Evolutionary conservation across 352 stramenopile species (phyloP), one percentile per base, ranked within the genome.

Genomic region (Globisporangium heterothallicum): DNA sequence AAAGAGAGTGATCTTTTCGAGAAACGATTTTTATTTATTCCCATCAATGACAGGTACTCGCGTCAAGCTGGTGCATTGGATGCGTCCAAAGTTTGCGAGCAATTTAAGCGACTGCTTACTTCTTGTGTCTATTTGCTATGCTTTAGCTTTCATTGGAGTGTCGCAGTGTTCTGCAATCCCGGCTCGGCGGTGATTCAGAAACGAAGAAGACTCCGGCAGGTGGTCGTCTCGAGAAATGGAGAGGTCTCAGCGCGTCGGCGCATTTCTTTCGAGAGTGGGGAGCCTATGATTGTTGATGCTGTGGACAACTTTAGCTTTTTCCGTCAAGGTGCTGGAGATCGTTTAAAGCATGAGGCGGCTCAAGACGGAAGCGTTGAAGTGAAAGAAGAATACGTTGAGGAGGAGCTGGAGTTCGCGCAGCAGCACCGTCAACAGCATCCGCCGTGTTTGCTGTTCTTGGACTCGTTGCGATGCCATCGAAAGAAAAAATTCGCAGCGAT

Each of bases 401-500:
- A 91, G 38, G 72, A 86, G 56, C 8, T 86, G 10, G 19, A 58
- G 14, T 64, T 57, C n/a, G 71, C 57, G 48, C 49, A 61, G 53
- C 32, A 63, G 36, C 51, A 81, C 19, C 68, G 78, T 6, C 45
- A 56, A 3, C 53, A 72, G 19, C 59, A 78, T 42, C 76, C 79
- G 41, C 72, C 71, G 16, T 96, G 88, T 56, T 69, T 98, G 38
- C 72, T 98, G 8, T 98, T 98, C 66, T 71, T 98, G 40, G 95
- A 98, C 66, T 98, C 93, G 38, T 72, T 98, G 38, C 84, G 81
- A n/a, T 96, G 88, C 54, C 95, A 98, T 60, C 80, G 73, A 46
- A 97, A 97, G 64, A 84, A 88, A 26, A 89, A 78, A 55, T 86
- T 98, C 44, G 72, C 72, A 6, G 75, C 60, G 19, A 80, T 88